A percentile compares a stretch with the other conserved stretches of the same genome.
Conservation (phyloP, 75 land plant species). For the Azolla pinnata region DNA sequence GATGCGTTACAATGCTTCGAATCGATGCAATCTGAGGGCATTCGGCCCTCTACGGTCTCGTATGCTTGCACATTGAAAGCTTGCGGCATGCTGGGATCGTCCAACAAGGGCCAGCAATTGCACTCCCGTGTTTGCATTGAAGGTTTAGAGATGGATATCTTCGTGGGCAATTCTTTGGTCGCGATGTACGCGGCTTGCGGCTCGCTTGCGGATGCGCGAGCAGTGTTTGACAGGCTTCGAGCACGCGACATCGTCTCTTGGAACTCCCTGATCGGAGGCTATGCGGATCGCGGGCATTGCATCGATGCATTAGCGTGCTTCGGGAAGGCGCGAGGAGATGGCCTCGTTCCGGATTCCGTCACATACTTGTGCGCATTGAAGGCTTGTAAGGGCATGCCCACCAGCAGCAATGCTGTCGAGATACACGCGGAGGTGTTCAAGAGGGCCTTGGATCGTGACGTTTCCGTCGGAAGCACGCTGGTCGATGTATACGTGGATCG, state of each 20-base stretch:
- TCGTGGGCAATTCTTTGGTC: slow-evolving; percentile 29
- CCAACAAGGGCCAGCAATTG: no score
- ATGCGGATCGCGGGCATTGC: slow-evolving; percentile 13
- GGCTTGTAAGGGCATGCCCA: slow-evolving; percentile 11
- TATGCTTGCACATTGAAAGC: no score
- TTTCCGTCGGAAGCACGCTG: slow-evolving; percentile 4
- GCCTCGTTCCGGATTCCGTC: slow-evolving; percentile 21
- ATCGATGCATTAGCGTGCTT: slow-evolving; percentile 14
- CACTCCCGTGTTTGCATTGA: no score
- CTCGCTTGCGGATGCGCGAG: slow-evolving; percentile 11
- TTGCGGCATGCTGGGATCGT: no score
- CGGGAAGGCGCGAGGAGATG: slow-evolving; percentile 14
- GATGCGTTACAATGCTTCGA: no score
- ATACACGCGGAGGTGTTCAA: slow-evolving; percentile 23
- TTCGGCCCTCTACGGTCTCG: no score
- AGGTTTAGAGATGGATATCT: no score
- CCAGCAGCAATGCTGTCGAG: slow-evolving; percentile 21
- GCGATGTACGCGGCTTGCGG: slow-evolving; percentile 30
- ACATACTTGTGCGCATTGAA: slow-evolving; percentile 27
- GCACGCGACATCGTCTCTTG: slow-evolving; percentile 19
- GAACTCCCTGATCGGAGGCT: slow-evolving; percentile 29
- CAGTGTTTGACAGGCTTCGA: slow-evolving; percentile 17
- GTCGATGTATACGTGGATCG: slow-evolving; percentile 13
- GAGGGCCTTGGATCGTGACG: slow-evolving; percentile 23
- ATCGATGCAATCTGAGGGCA: no score